Base-by-base conservation (phyloP, 1,284 basidiomycete genomes). In the Pseudozyma pruni region DNA sequence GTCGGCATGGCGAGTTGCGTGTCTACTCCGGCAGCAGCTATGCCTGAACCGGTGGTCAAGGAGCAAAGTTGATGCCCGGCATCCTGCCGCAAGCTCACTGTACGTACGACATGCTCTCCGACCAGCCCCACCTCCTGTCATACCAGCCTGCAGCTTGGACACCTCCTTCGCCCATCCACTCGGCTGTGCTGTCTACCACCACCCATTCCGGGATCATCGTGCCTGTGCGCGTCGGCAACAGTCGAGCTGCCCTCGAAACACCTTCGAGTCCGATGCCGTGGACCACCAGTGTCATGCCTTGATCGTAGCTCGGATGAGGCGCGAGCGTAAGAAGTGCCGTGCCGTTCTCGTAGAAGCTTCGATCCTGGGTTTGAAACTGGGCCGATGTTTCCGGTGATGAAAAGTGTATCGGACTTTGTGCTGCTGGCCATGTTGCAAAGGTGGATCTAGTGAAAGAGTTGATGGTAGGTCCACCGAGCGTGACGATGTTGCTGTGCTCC, bases 201-300 rank as follows among this genome's bases (percentile, higher is more conserved):
- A 74, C 37, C 61, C 62, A 75, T 23, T 75, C 74, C 9, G 74
- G 74, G 2, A 67, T 47, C 58, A 59, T 58, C 5, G 71, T 66
- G 2, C 57, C 74, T 11, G 74, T 73, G 14, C 71, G 31, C 3
- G 69, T 72, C 16, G 74, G 74, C 8, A 75, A 45, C 44, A 73
- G 20, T 8, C 71, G 47, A 7, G 56, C 74, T 9, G 66, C 70
- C 13, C 57, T n/a, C 19, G 51, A 37, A 10, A 75, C 43, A 17
- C 70, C 71, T 1, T 66, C 25, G 7, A 27, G 11, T 19, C 57
- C 56, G 3, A 67, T 63, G 1, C 71, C 70, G 20, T 56, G 58
- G 3, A 64, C 55, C 14, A 70, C 45, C 34, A 75, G 27, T 5
- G 49, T 38, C 17, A 72, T 22, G 5, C 59, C 59, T 7, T 47